Conservation (phyloP, 2,329 filamentous ascomycete species). For the Epichloe scottii region DNA sequence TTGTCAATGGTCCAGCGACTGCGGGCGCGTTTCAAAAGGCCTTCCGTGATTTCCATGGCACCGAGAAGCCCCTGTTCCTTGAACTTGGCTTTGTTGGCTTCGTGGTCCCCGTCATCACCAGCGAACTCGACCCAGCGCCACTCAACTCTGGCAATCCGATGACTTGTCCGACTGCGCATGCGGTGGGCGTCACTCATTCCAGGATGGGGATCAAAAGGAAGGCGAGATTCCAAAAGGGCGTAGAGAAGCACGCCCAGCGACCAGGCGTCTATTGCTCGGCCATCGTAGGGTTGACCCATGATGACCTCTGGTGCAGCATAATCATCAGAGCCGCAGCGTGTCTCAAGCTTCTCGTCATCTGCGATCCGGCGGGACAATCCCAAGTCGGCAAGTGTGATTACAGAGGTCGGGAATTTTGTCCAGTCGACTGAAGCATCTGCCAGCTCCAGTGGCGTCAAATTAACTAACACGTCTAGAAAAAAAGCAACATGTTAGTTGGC, state of each 20-base stretch:
- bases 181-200: slow-evolving; percentile 64
- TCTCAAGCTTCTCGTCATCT: slow-evolving; percentile 79
- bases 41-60: slow-evolving; percentile 72
- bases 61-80: slow-evolving; percentile 55
- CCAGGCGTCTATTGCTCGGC: slow-evolving; percentile 86
- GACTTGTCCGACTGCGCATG: slow-evolving; percentile 70
- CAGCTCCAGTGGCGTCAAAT: slow-evolving; percentile 58
- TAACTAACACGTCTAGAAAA: slow-evolving; percentile 74
- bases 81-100: slow-evolving; percentile 48
- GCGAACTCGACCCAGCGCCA: slow-evolving; percentile 90
- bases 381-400: slow-evolving; percentile 83
- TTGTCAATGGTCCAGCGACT: slow-evolving; percentile 65
- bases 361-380: slow-evolving; percentile 79
- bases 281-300: slow-evolving; percentile 89
- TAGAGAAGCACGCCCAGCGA: slow-evolving; percentile 88
- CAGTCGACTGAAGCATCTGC: slow-evolving; percentile 54
- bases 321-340: slow-evolving; percentile 89
- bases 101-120: slow-evolving; percentile 77
- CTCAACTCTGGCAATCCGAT: slow-evolving; percentile 89
- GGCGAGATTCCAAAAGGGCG: slow-evolving; percentile 78
- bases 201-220: slow-evolving; percentile 86
- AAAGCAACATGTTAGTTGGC: not conserved
- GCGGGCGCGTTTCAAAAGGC: slow-evolving; percentile 68
- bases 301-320: slow-evolving; percentile 95
- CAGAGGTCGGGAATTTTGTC: slow-evolving; percentile 62